Percentiles rank a stretch among this genome's conserved stretches.
Conservation (phyloP, 1,284 basidiomycete species). For the Tilletia caries region DNA sequence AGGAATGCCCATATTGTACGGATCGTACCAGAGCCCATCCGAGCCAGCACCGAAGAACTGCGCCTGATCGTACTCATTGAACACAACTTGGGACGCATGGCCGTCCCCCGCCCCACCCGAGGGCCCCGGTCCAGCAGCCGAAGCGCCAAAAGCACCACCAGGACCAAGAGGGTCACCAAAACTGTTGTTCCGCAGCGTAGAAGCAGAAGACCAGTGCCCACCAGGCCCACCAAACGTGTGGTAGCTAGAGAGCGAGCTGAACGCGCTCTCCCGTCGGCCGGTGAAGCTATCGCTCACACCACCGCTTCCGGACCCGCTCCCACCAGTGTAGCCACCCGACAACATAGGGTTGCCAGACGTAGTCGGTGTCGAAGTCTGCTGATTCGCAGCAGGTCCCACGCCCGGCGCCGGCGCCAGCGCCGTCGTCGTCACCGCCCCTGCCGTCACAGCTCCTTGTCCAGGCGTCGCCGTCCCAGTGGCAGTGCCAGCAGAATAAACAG, state of each 20-base stretch:
- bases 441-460: no score
- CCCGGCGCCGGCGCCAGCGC: background rate
- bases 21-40: background rate
- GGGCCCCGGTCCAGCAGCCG: background rate
- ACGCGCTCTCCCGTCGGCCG: background rate
- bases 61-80: background rate
- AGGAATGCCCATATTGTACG: background rate
- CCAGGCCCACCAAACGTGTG: slow-evolving; percentile 4
- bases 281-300: background rate
- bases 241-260: slow-evolving; percentile 10
- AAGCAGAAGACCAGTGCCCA: slow-evolving; percentile 6
- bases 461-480: no score
- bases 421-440: background rate
- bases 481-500: no score
- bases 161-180: slow-evolving; percentile 1
- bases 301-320: background rate
- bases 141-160: no score
- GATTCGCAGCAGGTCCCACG: background rate
- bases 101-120: background rate
- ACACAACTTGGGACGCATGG: background rate
- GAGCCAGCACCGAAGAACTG: background rate
- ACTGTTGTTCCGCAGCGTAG: slow-evolving; percentile 2
- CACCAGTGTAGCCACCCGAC: background rate
- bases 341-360: background rate
- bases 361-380: background rate